Conservation (phyloP, 192 early-diverging fungal genomes). For the Linnemannia elongata region DNA sequence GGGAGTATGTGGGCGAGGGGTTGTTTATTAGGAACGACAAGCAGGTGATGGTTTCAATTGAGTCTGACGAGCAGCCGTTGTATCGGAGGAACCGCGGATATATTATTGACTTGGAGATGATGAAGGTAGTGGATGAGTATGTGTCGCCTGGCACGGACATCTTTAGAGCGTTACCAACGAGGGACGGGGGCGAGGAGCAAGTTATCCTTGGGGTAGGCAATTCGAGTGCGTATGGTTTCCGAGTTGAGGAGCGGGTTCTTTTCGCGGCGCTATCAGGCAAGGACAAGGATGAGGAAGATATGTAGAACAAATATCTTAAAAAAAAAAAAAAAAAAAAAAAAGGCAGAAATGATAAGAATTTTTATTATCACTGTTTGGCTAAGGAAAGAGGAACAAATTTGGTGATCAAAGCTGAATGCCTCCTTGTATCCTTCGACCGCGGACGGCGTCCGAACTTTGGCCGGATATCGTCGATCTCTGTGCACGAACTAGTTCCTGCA, state of each 20-base stretch:
- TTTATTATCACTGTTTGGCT: not conserved
- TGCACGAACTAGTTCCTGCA: conserved; percentile 25
- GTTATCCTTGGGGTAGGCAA: not conserved
- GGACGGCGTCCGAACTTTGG: conserved; percentile 12
- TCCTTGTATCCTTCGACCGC: conserved; percentile 18
- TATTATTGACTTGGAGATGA: not conserved
- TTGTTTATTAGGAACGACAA: not conserved
- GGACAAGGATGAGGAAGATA: not conserved
- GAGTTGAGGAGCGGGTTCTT: not conserved
- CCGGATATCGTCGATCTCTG: conserved; percentile 22
- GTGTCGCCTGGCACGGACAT: not conserved
- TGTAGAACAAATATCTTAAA: no score
- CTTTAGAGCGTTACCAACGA: not conserved
- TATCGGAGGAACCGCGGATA: not conserved
- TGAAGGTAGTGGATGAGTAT: not conserved
- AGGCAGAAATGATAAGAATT: not conserved
- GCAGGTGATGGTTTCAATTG: not conserved
- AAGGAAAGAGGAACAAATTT: not conserved
- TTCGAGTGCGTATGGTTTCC: not conserved
- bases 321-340: no score
- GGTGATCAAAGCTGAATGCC: not conserved
- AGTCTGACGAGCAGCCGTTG: not conserved
- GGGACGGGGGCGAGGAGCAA: not conserved
- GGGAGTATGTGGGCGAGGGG: not conserved
- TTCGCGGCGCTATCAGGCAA: not conserved